Evolutionary conservation across 352 stramenopile genomes (phyloP), one percentile per base, ranked within the genome.

Genomic region (Pythium pyrilobum): DNA sequence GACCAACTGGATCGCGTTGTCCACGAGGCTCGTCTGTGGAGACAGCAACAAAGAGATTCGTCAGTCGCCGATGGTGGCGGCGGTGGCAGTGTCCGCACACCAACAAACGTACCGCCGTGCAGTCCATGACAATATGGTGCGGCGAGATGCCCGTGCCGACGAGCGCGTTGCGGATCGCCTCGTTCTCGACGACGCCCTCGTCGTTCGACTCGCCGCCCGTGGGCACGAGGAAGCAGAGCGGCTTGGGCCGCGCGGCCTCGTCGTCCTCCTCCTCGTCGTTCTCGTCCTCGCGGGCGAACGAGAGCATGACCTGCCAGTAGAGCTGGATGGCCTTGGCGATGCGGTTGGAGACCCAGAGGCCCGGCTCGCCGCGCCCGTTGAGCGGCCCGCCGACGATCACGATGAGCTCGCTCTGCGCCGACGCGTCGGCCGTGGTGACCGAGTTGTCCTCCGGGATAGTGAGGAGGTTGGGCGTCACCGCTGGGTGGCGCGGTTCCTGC

Each of bases 111-210:
- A 87, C 74, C 25, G 68, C 66, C 0, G 70, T 77, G 72, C 77
- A 88, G 60, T 83, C 70, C 74, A 86, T 86, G 64, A 85, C 48
- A 44, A 86, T 81, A 49, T 86, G 74, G 46, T 88, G 75, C 12
- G 72, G 73, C 4, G 77, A 84, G 39, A 88, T 71, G 34, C 77
- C 74, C n/a, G 59, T 54, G 16, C 66, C 62, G 16, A 80, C 61
- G 11, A 86, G 67, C 23, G 68, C 72, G 10, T 81, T 78, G 33
- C 77, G 69, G 23, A 79, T 78, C 15, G 68, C 58, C 27, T 86
- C 77, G 7, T 51, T 71, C 58, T 86, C 72, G 7, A 66, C 52
- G 5, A 81, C 64, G 38, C 67, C 65, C 24, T 83, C 68, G 24
- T 67, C 49, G 32, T 46, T 62, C 6, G 54, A 59, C 32, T 84